Base-by-base conservation (phyloP, 179 eudicot species). In the Spinacia oleracea region DNA sequence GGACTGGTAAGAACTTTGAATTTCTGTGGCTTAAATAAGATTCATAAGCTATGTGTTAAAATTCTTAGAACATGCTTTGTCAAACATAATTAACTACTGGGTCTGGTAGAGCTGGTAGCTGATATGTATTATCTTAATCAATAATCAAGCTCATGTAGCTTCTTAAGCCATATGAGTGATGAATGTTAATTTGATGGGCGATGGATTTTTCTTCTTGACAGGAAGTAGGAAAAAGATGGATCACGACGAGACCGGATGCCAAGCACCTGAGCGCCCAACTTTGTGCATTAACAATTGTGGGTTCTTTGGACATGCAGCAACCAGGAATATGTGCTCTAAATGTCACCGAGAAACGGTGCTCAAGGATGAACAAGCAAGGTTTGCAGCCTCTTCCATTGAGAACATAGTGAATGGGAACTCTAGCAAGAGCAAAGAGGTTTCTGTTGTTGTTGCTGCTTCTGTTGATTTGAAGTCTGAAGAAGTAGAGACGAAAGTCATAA, bases 281-380 rank as follows among this genome's bases (percentile, higher is more conserved):
- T 85, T 93, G 40, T 93, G 91, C 85, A 35, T 88, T 31, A 91
- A 92, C 83, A 92, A 92, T 82, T 92, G 97, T 78, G 97, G 97
- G 51, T 92, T 93, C 86, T 93, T 89, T 63, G 98, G 97, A 18
- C 90, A 89, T 82, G 83, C 91, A 0, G 85, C 91, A 20, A 92
- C 98, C 38, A 85, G 87, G 89, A 89, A 90, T 78, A 88, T 93
- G 94, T 93, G 98, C 64, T 93, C 98, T 76, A 93, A 93, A 82
- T 93, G 98, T 70, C 92, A 91, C 86, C 89, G 85, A 66, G 97
- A 91, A 76, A 71, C 84, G 69, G 38, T 88, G 15, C 76, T 90
- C 80, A 87, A 89, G 43, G 87, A 91, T 68, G 89, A 89, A 56
- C 92, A 89, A 32, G 88, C 91, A 51, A 81, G 87, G 66, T 84